A percentile compares a stretch with the other conserved stretches of the same genome.
Evolutionary conservation across 116 monocot genomes (phyloP).

Genomic region (Thalassia testudinum): DNA sequence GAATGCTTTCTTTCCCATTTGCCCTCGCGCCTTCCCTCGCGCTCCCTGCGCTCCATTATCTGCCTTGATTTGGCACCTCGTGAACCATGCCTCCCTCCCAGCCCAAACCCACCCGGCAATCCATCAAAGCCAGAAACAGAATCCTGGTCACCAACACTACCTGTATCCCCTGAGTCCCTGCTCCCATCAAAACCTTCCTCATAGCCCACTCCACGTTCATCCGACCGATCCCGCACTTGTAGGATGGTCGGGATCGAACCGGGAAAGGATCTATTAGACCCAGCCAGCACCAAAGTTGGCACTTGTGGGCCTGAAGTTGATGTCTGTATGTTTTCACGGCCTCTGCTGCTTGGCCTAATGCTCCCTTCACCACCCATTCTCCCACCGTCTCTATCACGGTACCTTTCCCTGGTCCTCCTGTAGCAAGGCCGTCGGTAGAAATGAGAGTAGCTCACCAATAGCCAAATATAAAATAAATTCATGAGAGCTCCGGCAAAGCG

Average conservation of each 20-base stretch:
- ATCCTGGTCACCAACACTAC: slow-evolving; percentile 72
- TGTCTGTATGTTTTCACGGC: slow-evolving; percentile 15
- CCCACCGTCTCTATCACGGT: slow-evolving; percentile 59
- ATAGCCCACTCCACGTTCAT: slow-evolving; percentile 24
- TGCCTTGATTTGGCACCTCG: slow-evolving; percentile 53
- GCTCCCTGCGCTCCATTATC: slow-evolving; percentile 54
- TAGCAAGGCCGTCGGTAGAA: background rate
- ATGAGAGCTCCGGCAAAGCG: too few relatives aligned
- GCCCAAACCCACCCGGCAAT: slow-evolving; percentile 22
- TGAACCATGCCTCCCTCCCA: slow-evolving; percentile 34
- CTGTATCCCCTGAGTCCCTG: slow-evolving; percentile 69
- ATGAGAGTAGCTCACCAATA: too few relatives aligned
- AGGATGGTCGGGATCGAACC: slow-evolving; percentile 61
- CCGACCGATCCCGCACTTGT: slow-evolving; percentile 47
- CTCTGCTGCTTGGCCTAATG: slow-evolving; percentile 49
- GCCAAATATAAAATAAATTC: too few relatives aligned
- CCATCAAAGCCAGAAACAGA: slow-evolving; percentile 44
- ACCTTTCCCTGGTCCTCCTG: slow-evolving; percentile 59
- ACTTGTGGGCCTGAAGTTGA: slow-evolving; percentile 2
- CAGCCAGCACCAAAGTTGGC: slow-evolving; percentile 36
- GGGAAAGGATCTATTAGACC: slow-evolving; percentile 33
- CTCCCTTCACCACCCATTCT: slow-evolving; percentile 38
- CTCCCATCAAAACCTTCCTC: slow-evolving; percentile 61
- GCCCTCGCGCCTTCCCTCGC: slow-evolving; percentile 73
- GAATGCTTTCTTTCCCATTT: slow-evolving; percentile 90